Base-by-base conservation (phyloP, 1,139 yeast species). In the Hansenula anomala region DNA sequence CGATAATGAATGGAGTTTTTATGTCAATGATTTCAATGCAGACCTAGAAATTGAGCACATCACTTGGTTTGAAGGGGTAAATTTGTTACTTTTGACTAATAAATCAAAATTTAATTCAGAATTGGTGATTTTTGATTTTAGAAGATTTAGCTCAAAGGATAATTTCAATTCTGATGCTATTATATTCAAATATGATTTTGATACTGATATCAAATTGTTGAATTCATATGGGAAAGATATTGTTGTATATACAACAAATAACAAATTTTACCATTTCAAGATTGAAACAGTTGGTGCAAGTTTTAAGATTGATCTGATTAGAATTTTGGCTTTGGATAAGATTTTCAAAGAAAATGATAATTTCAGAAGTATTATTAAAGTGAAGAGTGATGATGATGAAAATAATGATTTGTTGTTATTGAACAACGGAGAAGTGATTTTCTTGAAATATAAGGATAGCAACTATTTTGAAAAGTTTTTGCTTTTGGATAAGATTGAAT, bases 1-100 rank as follows among this genome's bases (percentile, higher is more conserved):
- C 7, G 51, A 51, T 2, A 49, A 53, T 27, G 50, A 47, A 27
- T 67, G 71, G 71, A 61, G 60, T 41, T 48, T 50, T 27, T 55
- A 65, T 35, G 55, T 51, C 26, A 51, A 56, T 37, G 56, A 51
- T 23, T 56, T 47, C 30, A 46, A 46, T 32, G 49, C 52, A 25
- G 49, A 46, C 11, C 34, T 55, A 18, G 24, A 43, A 15, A 38
- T 55, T 22, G 36, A 37, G 10, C 44, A 47, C n/a, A 12, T 50
- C 14, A 40, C 51, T 7, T 51, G 55, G 55, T 47, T 45, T 26
- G 43, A 40, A 3, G 33, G 37, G 15, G 28, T 44, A 22, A 40
- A 50, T 28, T 32, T 51, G 11, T 38, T 53, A 16, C 39, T 53
- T 11, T 34, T 49, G 3, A 41, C 53, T 2, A 53, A 49, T 18